Base-by-base conservation (phyloP, 2,329 filamentous ascomycete species). In the Colletotrichum lini region DNA sequence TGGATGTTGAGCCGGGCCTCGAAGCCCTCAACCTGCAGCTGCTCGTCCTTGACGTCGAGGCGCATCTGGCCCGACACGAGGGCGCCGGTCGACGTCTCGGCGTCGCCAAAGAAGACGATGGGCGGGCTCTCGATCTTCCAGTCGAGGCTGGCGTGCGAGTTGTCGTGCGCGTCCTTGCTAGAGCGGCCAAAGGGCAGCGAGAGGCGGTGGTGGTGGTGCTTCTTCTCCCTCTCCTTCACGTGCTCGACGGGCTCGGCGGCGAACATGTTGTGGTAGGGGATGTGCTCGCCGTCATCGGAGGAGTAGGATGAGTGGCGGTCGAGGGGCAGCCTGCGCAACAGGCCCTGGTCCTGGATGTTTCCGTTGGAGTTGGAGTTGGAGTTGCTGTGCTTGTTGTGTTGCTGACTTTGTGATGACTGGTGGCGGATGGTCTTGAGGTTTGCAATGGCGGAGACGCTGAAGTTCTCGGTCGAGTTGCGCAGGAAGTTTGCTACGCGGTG, bases 81-180 rank as follows among this genome's bases (percentile, higher is more conserved):
- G 8, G 95, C 94, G 67, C 96, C 96, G 3, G 92, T 93, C 76
- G 95, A 98, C 75, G 89, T 88, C 73, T 91, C 88, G 0, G 93
- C 87, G 30, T 88, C 85, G 73, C 95, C 95, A 78, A 96, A 94
- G 82, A 98, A 92, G 56, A 98, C 89, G 21, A 96, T 87, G 3
- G 95, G 95, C 1, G 95, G 94, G 15, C 94, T 97, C 84, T 98
- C 95, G 73, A 98, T 92, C 76, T 83, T 86, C 85, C 87, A 89
- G 70, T 85, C 81, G 21, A 90, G 77, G 1, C 82, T 76, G 12
- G 85, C 84, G 68, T 83, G 82, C 2, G 81, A 77, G 64, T 81
- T 82, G 67, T 78, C 74, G 50, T 80, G 74, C n/a, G 74, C 74
- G 12, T 87, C 84, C 76, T 84, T 84, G 49, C 69, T 65, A 74